These are phyloP conservation scores for Nepenthes alata DNA, from an alignment of 179 eudicot genomes.

Conservation along the genomic window DNA sequence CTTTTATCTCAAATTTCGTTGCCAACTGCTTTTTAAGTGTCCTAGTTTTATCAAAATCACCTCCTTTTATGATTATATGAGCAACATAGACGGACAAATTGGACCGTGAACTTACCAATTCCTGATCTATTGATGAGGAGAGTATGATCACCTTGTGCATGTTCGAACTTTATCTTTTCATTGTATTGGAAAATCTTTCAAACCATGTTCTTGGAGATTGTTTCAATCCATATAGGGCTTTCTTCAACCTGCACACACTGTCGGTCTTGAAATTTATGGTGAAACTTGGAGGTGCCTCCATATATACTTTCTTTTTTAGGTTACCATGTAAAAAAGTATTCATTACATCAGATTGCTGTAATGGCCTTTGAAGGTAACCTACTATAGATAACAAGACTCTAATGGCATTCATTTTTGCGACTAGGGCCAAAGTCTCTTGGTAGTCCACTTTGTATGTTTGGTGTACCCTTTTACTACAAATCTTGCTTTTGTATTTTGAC, in stretches of 20 bases:
- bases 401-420: neutral
- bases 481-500: neutral
- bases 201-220: neutral
- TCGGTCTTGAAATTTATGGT: neutral
- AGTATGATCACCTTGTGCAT: neutral
- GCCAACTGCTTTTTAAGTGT: neutral
- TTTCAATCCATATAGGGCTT: neutral
- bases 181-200: neutral
- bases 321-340: neutral
- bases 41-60: neutral
- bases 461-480: neutral
- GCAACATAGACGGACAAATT: neutral
- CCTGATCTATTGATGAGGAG: neutral
- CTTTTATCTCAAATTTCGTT: neutral
- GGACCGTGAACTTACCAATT: neutral
- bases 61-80: slow-evolving; percentile 1
- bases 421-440: neutral
- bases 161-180: neutral
- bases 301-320: neutral
- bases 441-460: neutral
- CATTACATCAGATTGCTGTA: neutral
- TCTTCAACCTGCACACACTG: neutral
- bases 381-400: neutral
- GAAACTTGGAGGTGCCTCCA: neutral
- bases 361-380: neutral